Percentiles rank a stretch among this genome's conserved stretches.
These are phyloP conservation scores for Tricholoma matsutake DNA, from an alignment of 768 basidiomycete species.

Conservation along the genomic window DNA sequence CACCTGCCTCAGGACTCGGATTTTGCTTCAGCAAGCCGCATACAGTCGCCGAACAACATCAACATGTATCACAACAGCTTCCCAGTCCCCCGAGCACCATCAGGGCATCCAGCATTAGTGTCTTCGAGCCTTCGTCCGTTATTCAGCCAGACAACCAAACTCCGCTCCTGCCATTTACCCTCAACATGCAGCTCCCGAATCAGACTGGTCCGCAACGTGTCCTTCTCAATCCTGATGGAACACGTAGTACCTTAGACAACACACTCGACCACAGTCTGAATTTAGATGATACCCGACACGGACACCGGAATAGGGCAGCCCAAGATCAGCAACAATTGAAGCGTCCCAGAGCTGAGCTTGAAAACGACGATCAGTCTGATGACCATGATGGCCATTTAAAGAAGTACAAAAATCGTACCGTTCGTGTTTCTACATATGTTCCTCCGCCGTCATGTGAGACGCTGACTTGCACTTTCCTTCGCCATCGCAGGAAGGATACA, in stretches of 20 bases:
- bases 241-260: background rate
- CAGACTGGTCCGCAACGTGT: conserved; percentile 17
- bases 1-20: conserved; percentile 9
- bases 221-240: conserved; percentile 12
- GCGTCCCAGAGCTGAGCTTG: conserved; percentile 1
- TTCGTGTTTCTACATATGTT: background rate
- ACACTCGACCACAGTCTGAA: background rate
- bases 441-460: background rate
- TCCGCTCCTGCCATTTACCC: conserved; percentile 5
- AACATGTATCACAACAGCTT: conserved; percentile 7
- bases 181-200: conserved; percentile 12
- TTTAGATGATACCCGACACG: background rate
- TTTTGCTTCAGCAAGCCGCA: conserved; percentile 14
- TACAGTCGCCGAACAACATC: background rate
- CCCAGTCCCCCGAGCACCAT: conserved; percentile 15
- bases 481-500: conserved; percentile 7
- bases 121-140: background rate
- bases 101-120: conserved; percentile 2
- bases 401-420: conserved; percentile 9
- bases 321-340: background rate
- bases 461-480: background rate
- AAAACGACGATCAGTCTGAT: conserved; percentile 6
- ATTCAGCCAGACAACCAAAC: conserved; percentile 3
- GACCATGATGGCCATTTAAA: conserved; percentile 1
- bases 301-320: background rate